Conservation (phyloP, 257 asterid species). For the Voacanga thouarsii region DNA sequence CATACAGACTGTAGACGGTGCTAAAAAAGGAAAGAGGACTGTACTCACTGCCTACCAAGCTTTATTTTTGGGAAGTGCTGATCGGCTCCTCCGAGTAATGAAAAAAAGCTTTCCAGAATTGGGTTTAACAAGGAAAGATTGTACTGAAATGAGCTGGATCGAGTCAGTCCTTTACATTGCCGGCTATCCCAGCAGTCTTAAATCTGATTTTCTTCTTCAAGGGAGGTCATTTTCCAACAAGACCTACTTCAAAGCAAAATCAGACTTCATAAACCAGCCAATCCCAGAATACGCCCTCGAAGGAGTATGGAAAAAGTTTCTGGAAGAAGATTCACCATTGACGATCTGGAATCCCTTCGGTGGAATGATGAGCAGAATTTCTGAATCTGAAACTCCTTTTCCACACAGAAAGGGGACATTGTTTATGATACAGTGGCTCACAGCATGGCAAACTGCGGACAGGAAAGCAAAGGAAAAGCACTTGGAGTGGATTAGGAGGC, state of each 20-base stretch:
- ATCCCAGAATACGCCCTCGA: slow-evolving; percentile 23
- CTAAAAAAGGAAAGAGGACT: no score
- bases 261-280: slow-evolving; percentile 22
- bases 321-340: slow-evolving; percentile 23
- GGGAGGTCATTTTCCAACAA: slow-evolving; percentile 1
- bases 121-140: no score
- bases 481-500: slow-evolving; percentile 19
- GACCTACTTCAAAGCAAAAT: slow-evolving; percentile 29
- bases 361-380: slow-evolving; percentile 25
- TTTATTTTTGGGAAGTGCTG: no score
- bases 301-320: slow-evolving; percentile 24
- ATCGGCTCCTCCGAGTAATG: no score
- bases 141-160: no score
- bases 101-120: no score
- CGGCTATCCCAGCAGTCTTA: no score
- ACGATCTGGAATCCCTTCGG: slow-evolving; percentile 28
- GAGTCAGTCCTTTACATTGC: no score
- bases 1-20: no score
- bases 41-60: no score
- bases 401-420: slow-evolving; percentile 28
- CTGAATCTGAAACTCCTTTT: slow-evolving; percentile 29
- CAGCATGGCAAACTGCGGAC: slow-evolving; percentile 16
- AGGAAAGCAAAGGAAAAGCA: not conserved
- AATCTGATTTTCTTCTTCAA: no score
- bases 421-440: slow-evolving; percentile 23